Evolutionary conservation across 768 basidiomycete species (phyloP).

Genomic region (Psilocybe cyanescens): DNA sequence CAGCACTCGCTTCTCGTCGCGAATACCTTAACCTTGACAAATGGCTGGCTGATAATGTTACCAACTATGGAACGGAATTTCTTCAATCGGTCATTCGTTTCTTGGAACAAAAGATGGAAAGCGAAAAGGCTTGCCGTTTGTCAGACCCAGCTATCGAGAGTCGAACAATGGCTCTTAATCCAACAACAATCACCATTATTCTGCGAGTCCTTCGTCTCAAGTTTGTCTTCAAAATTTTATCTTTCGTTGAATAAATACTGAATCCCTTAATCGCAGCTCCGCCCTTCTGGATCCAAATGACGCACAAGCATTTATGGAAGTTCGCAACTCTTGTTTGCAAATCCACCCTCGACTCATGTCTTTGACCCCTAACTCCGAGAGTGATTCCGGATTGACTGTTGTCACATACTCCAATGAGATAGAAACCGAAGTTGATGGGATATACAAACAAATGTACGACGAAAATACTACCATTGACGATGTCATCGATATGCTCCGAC

Average conservation of each 20-base stretch:
- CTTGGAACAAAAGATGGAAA: constrained; percentile 91
- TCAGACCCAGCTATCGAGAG: constrained; percentile 80
- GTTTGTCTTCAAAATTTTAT: constrained; percentile 45
- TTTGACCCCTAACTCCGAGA: constrained; percentile 82
- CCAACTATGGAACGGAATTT: constrained; percentile 83
- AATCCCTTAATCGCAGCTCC: constrained; percentile 48
- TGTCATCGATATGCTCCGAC: constrained; percentile 86
- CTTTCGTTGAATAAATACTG: neutral
- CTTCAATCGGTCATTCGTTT: constrained; percentile 87
- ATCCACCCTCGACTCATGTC: constrained; percentile 97
- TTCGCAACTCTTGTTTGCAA: constrained; percentile 91
- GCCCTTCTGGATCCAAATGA: constrained; percentile 77
- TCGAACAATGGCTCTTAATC: constrained; percentile 85
- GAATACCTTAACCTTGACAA: constrained; percentile 97
- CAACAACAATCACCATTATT: constrained; percentile 90
- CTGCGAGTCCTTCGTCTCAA: constrained; percentile 86
- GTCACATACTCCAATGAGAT: constrained; percentile 88
- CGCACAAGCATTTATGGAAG: constrained; percentile 85
- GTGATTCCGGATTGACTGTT: constrained; percentile 90
- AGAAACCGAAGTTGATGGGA: constrained; percentile 90
- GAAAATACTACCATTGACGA: constrained; percentile 94
- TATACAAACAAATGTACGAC: constrained; percentile 99
- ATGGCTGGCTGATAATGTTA: constrained; percentile 91
- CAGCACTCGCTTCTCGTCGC: constrained; percentile 88
- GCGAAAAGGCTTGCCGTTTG: constrained; percentile 76